A percentile compares a stretch with the other conserved stretches of the same genome.
Evolutionary conservation across 2,329 filamentous ascomycete species (phyloP).

Genomic region (Aureobasidium pullulans): DNA sequence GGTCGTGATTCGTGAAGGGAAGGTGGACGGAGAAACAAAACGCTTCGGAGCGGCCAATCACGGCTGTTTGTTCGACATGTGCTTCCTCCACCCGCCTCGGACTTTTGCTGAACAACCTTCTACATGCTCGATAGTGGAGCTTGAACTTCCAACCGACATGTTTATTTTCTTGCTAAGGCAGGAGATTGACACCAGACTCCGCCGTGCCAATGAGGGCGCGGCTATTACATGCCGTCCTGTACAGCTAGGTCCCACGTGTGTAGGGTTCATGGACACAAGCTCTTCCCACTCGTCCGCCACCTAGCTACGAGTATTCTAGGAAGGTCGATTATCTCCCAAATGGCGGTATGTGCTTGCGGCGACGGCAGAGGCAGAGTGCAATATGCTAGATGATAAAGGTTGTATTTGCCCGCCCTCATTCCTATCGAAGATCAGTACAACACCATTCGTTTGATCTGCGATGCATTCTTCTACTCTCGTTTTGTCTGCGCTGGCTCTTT

Average conservation of each 20-base stretch:
- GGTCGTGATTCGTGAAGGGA: constrained; percentile 3
- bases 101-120: neutral
- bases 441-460: neutral
- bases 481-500: constrained; percentile 23
- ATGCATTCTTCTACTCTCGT: constrained; percentile 16
- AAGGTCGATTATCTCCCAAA: neutral
- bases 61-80: neutral
- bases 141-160: neutral
- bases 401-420: neutral
- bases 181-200: neutral
- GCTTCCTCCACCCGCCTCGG: neutral
- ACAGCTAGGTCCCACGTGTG: neutral
- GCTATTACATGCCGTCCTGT: constrained; percentile 2
- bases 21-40: neutral
- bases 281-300: neutral
- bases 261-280: neutral
- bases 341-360: neutral
- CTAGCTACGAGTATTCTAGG: neutral
- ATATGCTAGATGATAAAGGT: neutral
- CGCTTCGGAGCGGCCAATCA: neutral
- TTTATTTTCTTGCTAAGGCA: neutral
- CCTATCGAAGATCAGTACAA: neutral
- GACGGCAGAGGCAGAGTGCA: neutral
- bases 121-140: neutral
- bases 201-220: neutral